Evolutionary conservation across 164 flowering plant species (phyloP).

Genomic region (Liriodendron chinense): DNA sequence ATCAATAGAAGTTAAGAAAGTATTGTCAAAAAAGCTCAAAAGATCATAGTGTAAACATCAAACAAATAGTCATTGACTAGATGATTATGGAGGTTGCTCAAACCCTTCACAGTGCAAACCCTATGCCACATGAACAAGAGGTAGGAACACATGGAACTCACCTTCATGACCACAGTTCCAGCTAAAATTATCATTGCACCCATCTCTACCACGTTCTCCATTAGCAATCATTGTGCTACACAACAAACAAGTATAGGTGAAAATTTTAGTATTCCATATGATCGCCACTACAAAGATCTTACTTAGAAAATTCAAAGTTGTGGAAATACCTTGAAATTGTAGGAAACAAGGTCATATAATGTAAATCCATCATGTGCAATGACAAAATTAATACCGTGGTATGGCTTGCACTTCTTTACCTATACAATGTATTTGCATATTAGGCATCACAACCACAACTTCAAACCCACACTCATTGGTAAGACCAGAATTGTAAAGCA

Average conservation of each 20-base stretch:
- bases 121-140: background rate
- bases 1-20: background rate
- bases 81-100: background rate
- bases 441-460: slow-evolving; percentile 8
- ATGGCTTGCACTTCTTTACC: slow-evolving; percentile 94
- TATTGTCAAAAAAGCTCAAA: background rate
- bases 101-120: background rate
- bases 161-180: slow-evolving; percentile 99
- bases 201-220: slow-evolving; percentile 97
- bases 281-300: background rate
- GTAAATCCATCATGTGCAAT: slow-evolving; percentile 99
- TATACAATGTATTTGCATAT: slow-evolving; percentile 19
- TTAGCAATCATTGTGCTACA: slow-evolving; percentile 90
- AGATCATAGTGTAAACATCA: background rate
- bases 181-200: slow-evolving; percentile 89
- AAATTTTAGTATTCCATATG: background rate
- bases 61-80: background rate
- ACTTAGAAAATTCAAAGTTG: background rate
- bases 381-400: slow-evolving; percentile 81
- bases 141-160: slow-evolving; percentile 10
- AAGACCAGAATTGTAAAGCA: background rate
- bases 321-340: slow-evolving; percentile 73
- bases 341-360: slow-evolving; percentile 83
- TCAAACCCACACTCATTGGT: background rate
- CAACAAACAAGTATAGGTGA: slow-evolving; percentile 13